phyloP scores from a whole-genome alignment of 2,329 filamentous ascomycete species.

The Acephala macrosclerotiorum region DNA sequence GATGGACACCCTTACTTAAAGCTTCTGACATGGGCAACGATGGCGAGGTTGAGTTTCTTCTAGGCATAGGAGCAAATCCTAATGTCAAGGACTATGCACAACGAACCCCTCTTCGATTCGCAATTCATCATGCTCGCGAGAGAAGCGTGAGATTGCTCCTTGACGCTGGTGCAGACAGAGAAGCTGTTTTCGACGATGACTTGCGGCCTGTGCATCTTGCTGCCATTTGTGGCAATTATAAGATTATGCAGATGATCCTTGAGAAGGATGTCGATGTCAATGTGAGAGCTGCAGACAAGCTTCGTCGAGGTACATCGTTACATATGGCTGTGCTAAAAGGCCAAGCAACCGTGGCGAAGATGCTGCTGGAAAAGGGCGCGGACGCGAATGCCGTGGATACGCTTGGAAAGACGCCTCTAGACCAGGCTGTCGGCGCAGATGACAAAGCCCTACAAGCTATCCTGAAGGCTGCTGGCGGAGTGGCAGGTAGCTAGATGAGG shows the following conservation, averaged over 20 bases:
- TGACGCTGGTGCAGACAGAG: not conserved
- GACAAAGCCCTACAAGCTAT: not conserved
- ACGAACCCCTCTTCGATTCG: not conserved
- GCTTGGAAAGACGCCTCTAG: not conserved
- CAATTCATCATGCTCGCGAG: slow-evolving; percentile 4
- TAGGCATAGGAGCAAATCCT: not conserved
- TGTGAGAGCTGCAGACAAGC: slow-evolving; percentile 4
- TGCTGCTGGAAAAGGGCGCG: not conserved
- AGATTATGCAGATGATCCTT: slow-evolving; percentile 4
- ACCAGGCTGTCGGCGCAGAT: not conserved
- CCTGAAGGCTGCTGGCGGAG: not conserved
- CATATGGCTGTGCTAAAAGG: slow-evolving; percentile 4
- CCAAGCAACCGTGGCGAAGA: slow-evolving; percentile 1
- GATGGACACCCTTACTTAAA: not conserved
- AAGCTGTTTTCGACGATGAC: slow-evolving; percentile 1
- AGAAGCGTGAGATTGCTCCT: not conserved
- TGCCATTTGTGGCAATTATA: not conserved
- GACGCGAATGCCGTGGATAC: not conserved
- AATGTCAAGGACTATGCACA: not conserved
- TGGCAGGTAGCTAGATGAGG: not conserved
- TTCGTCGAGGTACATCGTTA: not conserved
- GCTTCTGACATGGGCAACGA: slow-evolving; percentile 4
- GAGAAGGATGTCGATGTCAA: not conserved
- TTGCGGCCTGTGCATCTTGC: slow-evolving; percentile 3
- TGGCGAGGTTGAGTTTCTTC: not conserved